Percentiles rank a stretch among this genome's conserved stretches.
Conservation (phyloP, 345 rosid species). For the Sisymbrium altissimum region DNA sequence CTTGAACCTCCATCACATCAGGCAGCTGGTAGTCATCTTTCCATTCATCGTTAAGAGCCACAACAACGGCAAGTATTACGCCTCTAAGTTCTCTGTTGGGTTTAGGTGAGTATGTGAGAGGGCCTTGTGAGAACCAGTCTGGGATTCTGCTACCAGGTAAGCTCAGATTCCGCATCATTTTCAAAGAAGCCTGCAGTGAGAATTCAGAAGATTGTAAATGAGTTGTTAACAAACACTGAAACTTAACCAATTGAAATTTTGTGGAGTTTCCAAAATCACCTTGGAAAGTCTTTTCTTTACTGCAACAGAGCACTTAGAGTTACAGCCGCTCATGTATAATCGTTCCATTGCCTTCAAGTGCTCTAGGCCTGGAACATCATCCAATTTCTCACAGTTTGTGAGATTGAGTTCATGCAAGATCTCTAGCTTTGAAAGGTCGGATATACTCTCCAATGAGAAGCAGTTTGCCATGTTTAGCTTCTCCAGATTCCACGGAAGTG, state of each 20-base stretch:
- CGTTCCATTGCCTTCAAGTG: background rate
- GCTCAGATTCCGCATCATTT: conserved; percentile 41
- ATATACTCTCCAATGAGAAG: conserved; percentile 21
- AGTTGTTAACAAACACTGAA: background rate
- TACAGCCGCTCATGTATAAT: conserved; percentile 25
- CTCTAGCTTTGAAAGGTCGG: conserved; percentile 4
- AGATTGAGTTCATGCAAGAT: conserved; percentile 20
- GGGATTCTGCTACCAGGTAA: conserved; percentile 63
- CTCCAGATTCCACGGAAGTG: conserved; percentile 22
- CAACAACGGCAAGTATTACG: conserved; percentile 44
- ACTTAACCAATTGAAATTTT: background rate
- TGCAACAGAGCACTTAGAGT: background rate
- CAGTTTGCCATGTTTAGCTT: conserved; percentile 24
- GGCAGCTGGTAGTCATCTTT: conserved; percentile 36
- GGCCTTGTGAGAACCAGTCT: conserved; percentile 48
- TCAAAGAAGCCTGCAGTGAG: conserved; percentile 44
- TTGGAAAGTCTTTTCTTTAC: conserved; percentile 29
- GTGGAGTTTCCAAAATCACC: background rate
- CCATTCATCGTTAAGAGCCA: conserved; percentile 37
- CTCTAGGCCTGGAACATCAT: conserved; percentile 30
- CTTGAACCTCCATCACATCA: conserved; percentile 39
- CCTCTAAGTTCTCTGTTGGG: conserved; percentile 42
- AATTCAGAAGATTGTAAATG: background rate
- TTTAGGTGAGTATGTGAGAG: conserved; percentile 31
- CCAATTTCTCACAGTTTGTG: conserved; percentile 21